These are phyloP conservation scores for Trichoderma polysporum DNA, from an alignment of 2,329 filamentous ascomycete species.

Conservation along the genomic window DNA sequence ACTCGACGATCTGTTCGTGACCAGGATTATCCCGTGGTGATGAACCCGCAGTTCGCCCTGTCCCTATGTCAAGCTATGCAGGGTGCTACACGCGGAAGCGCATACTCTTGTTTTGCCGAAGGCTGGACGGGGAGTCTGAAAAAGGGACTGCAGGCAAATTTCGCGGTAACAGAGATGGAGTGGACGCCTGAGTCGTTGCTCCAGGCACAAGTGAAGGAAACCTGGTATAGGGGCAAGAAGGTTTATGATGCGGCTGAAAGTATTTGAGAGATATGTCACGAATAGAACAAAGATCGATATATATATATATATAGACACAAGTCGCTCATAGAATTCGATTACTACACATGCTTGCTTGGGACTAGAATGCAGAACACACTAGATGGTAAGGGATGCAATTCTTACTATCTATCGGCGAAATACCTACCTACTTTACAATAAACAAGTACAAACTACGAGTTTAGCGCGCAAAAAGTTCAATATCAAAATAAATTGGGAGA, in stretches of 20 bases:
- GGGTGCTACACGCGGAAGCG: constrained; percentile 4
- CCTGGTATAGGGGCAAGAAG: constrained; percentile 1
- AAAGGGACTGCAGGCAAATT: constrained; percentile 5
- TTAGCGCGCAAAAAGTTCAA: neutral
- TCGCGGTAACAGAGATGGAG: neutral
- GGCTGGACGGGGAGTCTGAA: neutral
- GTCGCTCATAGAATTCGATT: neutral
- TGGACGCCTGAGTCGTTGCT: constrained; percentile 9
- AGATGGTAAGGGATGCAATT: neutral
- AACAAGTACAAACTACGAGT: neutral
- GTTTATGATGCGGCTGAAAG: neutral
- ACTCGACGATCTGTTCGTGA: constrained; percentile 13
- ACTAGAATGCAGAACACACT: neutral
- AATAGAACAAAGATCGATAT: neutral
- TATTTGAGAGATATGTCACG: neutral
- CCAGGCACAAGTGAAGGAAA: neutral
- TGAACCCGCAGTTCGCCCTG: constrained; percentile 10
- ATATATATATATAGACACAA: neutral
- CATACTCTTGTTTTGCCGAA: constrained; percentile 10
- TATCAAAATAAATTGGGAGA: neutral
- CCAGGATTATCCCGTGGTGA: neutral
- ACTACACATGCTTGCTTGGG: neutral
- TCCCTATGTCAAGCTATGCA: constrained; percentile 12
- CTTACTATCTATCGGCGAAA: neutral
- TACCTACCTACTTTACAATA: neutral